These are phyloP conservation scores for Mycena chlorophos DNA, from an alignment of 768 basidiomycete genomes.

Conservation along the genomic window DNA sequence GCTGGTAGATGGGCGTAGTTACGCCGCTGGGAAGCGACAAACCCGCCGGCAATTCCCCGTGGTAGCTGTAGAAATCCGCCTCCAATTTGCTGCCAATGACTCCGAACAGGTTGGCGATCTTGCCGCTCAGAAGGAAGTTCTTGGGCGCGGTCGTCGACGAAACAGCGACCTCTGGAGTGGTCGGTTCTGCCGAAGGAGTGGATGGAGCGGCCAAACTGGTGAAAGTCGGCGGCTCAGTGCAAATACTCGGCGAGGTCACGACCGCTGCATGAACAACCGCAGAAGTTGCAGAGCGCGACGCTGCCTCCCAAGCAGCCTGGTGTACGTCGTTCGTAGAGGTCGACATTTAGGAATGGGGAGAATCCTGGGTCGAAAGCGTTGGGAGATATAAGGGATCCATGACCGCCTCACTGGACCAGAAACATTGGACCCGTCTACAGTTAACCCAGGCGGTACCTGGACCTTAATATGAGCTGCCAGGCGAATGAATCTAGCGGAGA, in stretches of 20 bases:
- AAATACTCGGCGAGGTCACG: not conserved
- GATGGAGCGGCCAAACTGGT: not conserved
- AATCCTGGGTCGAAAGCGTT: too few species aligned
- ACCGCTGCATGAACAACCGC: not conserved
- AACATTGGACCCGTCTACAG: too few species aligned
- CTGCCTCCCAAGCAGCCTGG: not conserved
- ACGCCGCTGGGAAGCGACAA: not conserved
- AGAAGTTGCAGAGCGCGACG: not conserved
- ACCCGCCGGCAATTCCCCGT: not conserved
- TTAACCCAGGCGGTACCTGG: too few species aligned
- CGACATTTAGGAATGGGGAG: not conserved
- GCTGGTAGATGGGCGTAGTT: not conserved
- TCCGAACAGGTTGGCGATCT: not conserved
- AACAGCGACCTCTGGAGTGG: too few species aligned
- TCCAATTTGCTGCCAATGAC: not conserved
- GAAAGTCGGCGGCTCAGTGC: not conserved
- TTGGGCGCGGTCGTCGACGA: not conserved
- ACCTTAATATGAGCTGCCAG: too few species aligned
- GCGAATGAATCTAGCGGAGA: too few species aligned
- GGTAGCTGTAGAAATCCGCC: constrained; percentile 1
- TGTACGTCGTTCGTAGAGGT: not conserved
- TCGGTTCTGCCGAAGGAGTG: not conserved
- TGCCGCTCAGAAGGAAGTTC: not conserved
- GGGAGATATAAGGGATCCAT: too few species aligned
- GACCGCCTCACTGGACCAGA: too few species aligned